These are phyloP conservation scores for Annona squamosa DNA, from an alignment of 164 flowering plant genomes.

Conservation along the genomic window DNA sequence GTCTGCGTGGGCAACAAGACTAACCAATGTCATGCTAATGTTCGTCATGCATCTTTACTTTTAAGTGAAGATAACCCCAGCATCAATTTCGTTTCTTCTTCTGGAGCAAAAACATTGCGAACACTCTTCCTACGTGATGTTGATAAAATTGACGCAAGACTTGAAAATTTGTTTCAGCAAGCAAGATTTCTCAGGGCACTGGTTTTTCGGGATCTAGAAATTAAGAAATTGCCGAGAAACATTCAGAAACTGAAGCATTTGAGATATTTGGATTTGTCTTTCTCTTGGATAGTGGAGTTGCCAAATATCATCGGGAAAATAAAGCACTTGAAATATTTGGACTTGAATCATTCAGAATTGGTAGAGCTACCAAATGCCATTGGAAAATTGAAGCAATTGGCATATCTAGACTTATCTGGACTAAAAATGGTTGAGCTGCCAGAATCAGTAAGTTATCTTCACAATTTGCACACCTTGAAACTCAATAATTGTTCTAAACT, in stretches of 20 bases:
- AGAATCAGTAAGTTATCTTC: constrained; percentile 12
- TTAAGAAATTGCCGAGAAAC: constrained; percentile 2
- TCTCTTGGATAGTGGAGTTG: not conserved
- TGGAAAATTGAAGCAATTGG: no score
- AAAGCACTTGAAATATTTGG: no score
- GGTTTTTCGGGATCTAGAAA: not conserved
- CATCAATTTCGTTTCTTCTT: not conserved
- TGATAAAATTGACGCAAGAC: not conserved
- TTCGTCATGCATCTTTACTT: not conserved
- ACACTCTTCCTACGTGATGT: not conserved
- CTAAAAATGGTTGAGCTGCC: no score
- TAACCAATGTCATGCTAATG: not conserved
- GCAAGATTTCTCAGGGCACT: not conserved
- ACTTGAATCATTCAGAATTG: no score
- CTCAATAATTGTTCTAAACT: not conserved
- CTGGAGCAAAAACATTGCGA: not conserved
- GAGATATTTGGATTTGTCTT: constrained; percentile 5
- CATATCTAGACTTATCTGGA: no score
- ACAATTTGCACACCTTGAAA: constrained; percentile 13
- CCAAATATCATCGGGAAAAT: constrained; percentile 2
- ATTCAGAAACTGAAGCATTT: constrained; percentile 3
- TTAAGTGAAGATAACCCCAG: not conserved
- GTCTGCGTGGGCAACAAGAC: not conserved
- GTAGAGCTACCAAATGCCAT: no score
- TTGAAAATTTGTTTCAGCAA: not conserved